A percentile compares a stretch with the other conserved stretches of the same genome.
phyloP scores from a whole-genome alignment of 805 yeast genomes.

The Saturnispora zaruensis region DNA sequence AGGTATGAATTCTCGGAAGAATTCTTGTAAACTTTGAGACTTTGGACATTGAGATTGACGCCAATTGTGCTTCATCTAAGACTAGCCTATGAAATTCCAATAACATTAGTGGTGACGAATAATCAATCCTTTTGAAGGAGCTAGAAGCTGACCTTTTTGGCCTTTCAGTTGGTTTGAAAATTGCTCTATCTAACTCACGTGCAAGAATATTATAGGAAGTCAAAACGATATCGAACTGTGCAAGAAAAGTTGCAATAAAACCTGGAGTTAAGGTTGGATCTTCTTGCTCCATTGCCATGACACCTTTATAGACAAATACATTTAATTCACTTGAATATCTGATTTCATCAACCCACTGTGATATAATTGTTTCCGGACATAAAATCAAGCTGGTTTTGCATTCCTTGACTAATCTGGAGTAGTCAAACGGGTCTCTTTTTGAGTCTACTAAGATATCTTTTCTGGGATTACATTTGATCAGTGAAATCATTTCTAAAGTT shows the following conservation, averaged over 20 bases:
- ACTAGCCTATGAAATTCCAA: conserved; percentile 85
- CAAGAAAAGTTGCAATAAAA: conserved; percentile 43
- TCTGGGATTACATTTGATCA: conserved; percentile 56
- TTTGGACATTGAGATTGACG: conserved; percentile 60
- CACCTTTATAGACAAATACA: conserved; percentile 59
- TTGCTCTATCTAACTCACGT: conserved; percentile 70
- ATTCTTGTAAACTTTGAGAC: conserved; percentile 75
- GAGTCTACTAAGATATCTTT: conserved; percentile 20
- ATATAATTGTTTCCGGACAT: conserved; percentile 74
- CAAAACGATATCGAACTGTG: conserved; percentile 66
- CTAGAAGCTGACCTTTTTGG: conserved; percentile 35
- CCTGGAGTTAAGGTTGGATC: conserved; percentile 20
- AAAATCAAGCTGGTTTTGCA: conserved; percentile 72
- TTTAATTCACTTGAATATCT: conserved; percentile 42
- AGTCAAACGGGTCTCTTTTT: conserved; percentile 32
- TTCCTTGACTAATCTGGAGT: conserved; percentile 37
- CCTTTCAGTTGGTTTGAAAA: conserved; percentile 51
- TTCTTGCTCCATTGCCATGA: conserved; percentile 27
- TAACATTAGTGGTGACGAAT: conserved; percentile 74
- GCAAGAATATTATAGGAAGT: conserved; percentile 70
- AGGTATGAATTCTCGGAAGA: conserved; percentile 79
- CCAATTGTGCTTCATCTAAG: conserved; percentile 93
- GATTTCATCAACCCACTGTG: conserved; percentile 83
- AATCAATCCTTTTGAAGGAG: conserved; percentile 35
- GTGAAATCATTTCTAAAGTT: conserved; percentile 73